Conservation (phyloP, 352 stramenopile genomes). For the Pythium phragmiticola region DNA sequence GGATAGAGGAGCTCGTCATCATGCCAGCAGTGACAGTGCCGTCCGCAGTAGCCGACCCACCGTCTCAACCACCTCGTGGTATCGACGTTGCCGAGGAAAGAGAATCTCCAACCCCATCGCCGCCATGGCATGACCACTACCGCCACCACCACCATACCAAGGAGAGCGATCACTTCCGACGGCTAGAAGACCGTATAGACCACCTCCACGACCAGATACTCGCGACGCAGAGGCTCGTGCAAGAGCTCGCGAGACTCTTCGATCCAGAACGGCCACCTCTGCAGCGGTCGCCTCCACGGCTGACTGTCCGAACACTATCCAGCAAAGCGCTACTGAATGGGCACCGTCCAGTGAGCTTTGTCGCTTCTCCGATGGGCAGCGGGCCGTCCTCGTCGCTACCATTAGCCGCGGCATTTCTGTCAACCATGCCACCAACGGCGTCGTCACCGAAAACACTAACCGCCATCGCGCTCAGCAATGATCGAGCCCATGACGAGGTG, state of each 20-base stretch:
- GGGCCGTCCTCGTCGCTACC: conserved; percentile 7
- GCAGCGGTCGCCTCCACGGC: neutral
- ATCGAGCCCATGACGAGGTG: neutral
- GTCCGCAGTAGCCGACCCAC: no score
- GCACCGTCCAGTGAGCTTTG: neutral
- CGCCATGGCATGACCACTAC: neutral
- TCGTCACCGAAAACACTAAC: neutral
- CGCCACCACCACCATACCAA: conserved; percentile 7
- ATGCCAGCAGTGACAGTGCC: no score
- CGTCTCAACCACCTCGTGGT: neutral
- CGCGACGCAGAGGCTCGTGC: conserved; percentile 50
- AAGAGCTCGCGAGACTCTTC: conserved; percentile 43
- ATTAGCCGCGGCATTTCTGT: conserved; percentile 12
- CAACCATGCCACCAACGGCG: neutral
- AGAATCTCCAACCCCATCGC: no score
- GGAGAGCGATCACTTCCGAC: conserved; percentile 20
- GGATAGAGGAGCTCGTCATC: no score
- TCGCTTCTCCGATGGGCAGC: neutral
- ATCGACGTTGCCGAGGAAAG: no score
- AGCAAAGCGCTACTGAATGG: conserved; percentile 3
- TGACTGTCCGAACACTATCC: conserved; percentile 14
- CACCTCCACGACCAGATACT: conserved; percentile 43
- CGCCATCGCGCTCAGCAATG: neutral
- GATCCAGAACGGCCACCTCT: conserved; percentile 6
- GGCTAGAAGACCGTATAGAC: conserved; percentile 51